Evolutionary conservation across 108 stramenopile genomes (phyloP), one percentile per base, ranked within the genome.

Genomic region (Asterionellopsis glacialis): DNA sequence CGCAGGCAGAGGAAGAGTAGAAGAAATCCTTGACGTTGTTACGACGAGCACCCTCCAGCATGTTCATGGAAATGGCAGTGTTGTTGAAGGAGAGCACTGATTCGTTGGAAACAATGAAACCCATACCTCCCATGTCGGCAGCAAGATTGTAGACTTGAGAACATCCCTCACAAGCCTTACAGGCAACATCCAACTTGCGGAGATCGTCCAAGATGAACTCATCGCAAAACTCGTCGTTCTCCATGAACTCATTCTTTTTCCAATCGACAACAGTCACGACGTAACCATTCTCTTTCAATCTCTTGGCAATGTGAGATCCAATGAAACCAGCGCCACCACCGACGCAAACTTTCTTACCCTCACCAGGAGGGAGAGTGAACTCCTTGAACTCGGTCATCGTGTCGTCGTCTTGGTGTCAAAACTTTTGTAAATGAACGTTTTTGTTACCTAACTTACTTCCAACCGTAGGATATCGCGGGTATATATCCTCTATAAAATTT

Each of bases 101-200:
- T 64, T 98, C 95, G 77, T 98, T 98, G 64, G 90, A 92, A 45
- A 88, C 91, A 57, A 98, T 98, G 65, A 98, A 98, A 28, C 98
- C 98, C 98, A 98, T 98, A 21, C 98, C 98, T 11, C 98, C 98
- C 98, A 98, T 98, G 65, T 98, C 98, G n/a, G 98, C 98, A 44
- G 98, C 98, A 47, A 98, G 77, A 68, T 98, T 98, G 94, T 97
- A 98, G 19, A 97, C 95, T 63, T 97, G 93, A 33, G 87, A 57
- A 68, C 98, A 98, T 49, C 90, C 98, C 65, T 88, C 87, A 70
- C 93, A 83, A 14, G 92, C 96, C 72, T 82, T 87, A 61, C 94
- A 79, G 69, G 95, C 96, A 57, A 97, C 96, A 28, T 90, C 90
- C 51, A 96, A 87, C 63, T 91, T 90, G 51, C 98, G 93, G 11